Evolutionary conservation across 2,329 filamentous ascomycete genomes (phyloP).

Genomic region (Orbilia quercus): DNA sequence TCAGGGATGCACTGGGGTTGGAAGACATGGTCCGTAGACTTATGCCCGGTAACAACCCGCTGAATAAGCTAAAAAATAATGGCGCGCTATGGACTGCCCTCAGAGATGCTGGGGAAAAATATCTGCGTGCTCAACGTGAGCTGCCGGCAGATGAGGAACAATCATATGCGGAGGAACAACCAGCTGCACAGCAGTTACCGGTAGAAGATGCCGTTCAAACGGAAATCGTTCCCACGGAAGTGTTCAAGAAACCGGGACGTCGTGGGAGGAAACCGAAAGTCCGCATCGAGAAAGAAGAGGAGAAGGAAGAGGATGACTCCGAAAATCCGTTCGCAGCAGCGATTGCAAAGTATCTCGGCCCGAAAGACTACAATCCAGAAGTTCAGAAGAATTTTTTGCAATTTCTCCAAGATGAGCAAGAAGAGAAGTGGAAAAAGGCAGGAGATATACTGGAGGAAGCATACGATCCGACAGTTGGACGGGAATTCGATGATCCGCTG

Average conservation of each 20-base stretch:
- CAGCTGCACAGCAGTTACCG: too few species aligned
- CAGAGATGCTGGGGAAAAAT: slow-evolving; percentile 22
- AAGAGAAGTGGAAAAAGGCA: neutral
- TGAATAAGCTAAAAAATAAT: neutral
- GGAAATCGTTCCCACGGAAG: neutral
- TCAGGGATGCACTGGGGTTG: neutral
- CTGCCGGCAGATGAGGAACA: too few species aligned
- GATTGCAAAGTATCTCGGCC: neutral
- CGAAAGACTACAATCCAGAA: neutral
- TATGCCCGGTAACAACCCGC: neutral
- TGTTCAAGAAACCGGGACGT: neutral
- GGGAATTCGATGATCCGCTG: too few species aligned
- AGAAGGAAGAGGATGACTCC: neutral
- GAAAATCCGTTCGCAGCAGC: neutral
- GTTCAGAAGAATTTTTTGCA: neutral
- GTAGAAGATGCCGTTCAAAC: slow-evolving; percentile 4
- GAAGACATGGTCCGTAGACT: neutral
- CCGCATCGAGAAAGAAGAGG: neutral
- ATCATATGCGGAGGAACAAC: too few species aligned
- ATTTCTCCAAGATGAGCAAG: neutral
- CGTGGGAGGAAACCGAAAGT: neutral
- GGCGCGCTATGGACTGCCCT: slow-evolving; percentile 15
- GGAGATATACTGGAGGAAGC: too few species aligned
- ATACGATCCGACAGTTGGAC: too few species aligned
- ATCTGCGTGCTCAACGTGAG: too few species aligned